These are phyloP conservation scores for Chlorella variabilis DNA, from an alignment of 163 green algal species.

Conservation along the genomic window DNA sequence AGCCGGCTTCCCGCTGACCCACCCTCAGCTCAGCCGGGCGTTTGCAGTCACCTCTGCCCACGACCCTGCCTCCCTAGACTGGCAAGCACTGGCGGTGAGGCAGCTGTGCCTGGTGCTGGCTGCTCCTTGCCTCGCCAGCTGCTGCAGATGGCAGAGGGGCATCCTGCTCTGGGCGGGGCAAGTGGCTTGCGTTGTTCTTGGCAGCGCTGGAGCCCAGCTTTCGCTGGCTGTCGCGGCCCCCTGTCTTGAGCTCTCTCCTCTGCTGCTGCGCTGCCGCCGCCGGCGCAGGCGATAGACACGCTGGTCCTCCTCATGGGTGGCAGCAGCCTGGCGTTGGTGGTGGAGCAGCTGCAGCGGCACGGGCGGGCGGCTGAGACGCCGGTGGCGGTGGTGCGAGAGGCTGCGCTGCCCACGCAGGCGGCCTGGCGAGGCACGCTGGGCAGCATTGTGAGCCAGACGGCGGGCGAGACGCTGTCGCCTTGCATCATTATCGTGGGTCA, in stretches of 20 bases:
- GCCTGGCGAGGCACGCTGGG: constrained; percentile 54
- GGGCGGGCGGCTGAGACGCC: constrained; percentile 29
- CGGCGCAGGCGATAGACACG: constrained; percentile 50
- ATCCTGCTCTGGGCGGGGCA: too few relatives aligned
- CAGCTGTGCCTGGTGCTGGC: background rate
- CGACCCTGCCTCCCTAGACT: constrained; percentile 46
- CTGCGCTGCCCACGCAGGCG: constrained; percentile 44
- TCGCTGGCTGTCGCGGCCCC: too few relatives aligned
- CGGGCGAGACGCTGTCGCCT: constrained; percentile 57
- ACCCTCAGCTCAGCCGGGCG: constrained; percentile 44
- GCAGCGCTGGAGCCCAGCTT: too few relatives aligned
- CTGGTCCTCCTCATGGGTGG: constrained; percentile 70
- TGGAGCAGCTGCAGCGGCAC: constrained; percentile 40
- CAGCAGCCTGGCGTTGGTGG: constrained; percentile 39
- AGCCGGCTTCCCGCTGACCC: constrained; percentile 61
- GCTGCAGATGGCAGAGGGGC: too few relatives aligned
- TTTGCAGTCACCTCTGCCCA: constrained; percentile 64
- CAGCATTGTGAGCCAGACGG: constrained; percentile 44
- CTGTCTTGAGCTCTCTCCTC: too few relatives aligned
- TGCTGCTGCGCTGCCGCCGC: too few relatives aligned
- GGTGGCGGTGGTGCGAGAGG: constrained; percentile 59
- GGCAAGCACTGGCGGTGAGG: constrained; percentile 42
- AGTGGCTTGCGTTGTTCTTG: too few relatives aligned
- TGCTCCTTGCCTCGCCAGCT: too few relatives aligned
- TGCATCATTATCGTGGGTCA: constrained; percentile 66